Evolutionary conservation across 495 filamentous ascomycete species (phyloP), one percentile per base, ranked within the genome.

Genomic region (Acidomyces sp.): DNA sequence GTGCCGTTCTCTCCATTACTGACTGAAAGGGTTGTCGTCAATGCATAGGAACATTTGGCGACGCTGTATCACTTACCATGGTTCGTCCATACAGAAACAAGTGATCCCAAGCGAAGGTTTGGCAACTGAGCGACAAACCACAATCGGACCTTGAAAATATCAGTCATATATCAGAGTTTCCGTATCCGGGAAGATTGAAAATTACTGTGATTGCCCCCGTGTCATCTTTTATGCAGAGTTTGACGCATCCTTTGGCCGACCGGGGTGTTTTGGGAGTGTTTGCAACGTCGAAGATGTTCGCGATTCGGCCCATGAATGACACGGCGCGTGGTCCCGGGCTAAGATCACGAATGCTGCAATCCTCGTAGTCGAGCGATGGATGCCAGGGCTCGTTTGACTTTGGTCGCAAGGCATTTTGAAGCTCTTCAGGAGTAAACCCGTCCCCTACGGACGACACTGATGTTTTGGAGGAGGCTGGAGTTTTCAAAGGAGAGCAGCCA

Each of bases 191-290:
- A n/a, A n/a, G n/a, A n/a, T n/a, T n/a, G n/a, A 29, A 15, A 28
- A 46, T 30, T 53, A 79, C 77, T 5, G 62, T 66, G 31, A 78
- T 58, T 9, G 64, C 65, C 3, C 68, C 77, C 17, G 65, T 68
- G 39, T 73, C 60, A 56, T 82, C 77, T 40, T 68, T 71, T 1
- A 80, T 47, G 34, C 70, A 60, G 13, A 78, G 39, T 25, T 68
- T 70, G 30, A 75, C 58, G 52, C 63, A 72, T 0, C 73, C 71
- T 34, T 58, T 54, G 0, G 66, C 64, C 25, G 61, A 57, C 20
- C 43, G 20, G 3, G 60, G 57, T 18, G 49, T 55, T 35, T 68
- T 66, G 32, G 55, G 66, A 0, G 56, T 45, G 4, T 46, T 62
- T 12, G 26, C 16, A 18, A 53, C 47, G 26, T 68, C 55, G 41